A percentile compares a stretch with the other conserved stretches of the same genome.
Evolutionary conservation across 2,329 filamentous ascomycete genomes (phyloP).

Genomic region (Oidium heveae): DNA sequence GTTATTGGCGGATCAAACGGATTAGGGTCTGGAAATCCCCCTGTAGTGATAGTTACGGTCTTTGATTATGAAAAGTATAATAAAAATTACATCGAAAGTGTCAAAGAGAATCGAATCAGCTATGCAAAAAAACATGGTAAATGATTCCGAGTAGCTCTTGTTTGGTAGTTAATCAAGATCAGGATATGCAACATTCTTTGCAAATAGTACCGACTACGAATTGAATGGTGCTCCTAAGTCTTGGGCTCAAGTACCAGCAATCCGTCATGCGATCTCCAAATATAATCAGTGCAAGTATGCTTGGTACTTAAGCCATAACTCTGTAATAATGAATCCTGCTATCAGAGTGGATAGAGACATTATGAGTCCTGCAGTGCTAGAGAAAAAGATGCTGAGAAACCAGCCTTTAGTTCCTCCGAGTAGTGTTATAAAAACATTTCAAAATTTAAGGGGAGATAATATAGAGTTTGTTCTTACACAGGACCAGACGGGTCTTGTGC

Average conservation of each 20-base stretch:
- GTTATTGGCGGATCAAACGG: constrained; percentile 11
- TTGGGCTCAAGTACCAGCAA: constrained; percentile 60
- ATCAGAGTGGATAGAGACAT: constrained; percentile 46
- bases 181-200: constrained; percentile 77
- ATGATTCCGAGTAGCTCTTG: constrained; percentile 7
- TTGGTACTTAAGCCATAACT: constrained; percentile 68
- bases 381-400: constrained; percentile 62
- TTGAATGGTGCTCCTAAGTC: constrained; percentile 31
- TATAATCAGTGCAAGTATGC: constrained; percentile 56
- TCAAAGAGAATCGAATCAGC: constrained; percentile 58
- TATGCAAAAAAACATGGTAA: constrained; percentile 75
- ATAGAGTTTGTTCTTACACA: constrained; percentile 68
- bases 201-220: constrained; percentile 51
- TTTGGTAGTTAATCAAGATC: constrained; percentile 5
- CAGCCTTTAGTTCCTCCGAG: constrained; percentile 76
- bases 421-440: constrained; percentile 88
- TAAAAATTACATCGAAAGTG: constrained; percentile 40
- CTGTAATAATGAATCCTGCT: constrained; percentile 67
- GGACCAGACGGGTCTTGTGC: constrained; percentile 54
- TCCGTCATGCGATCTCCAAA: constrained; percentile 67
- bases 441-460: constrained; percentile 49
- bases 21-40: constrained; percentile 27
- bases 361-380: constrained; percentile 39
- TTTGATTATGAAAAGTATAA: constrained; percentile 41
- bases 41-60: constrained; percentile 62